Base-by-base conservation (phyloP, 2,329 filamentous ascomycete genomes). In the Pezizomycotina sp. region DNA sequence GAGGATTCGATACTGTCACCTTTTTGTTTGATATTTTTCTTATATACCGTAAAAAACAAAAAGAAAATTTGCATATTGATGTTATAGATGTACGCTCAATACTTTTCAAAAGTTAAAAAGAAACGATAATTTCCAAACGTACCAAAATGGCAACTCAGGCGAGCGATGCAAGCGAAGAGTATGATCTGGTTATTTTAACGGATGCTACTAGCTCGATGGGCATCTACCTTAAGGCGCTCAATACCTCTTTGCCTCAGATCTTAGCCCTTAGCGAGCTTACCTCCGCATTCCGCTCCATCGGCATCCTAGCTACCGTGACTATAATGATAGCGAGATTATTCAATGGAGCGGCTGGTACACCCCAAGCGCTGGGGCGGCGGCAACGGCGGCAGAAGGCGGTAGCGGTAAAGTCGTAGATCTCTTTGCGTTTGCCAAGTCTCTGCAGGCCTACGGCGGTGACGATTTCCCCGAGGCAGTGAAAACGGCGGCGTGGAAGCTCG, bases 301-400 rank as follows among this genome's bases (percentile, higher is more conserved):
- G 63, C 5, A 55, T 68, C 3, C 49, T 68, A 8, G 62, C 60
- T 68, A 68, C 43, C 58, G 64, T 4, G 65, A 68, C 50, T 66
- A 66, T 47, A 55, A 51, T 41, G 48, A 50, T 9, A 27, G 33
- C 3, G 18, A 39, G 19, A 41, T 63, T 15, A 57, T 60, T 2
- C 54, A 65, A 31, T 68, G 63, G 61, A 66, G 64, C 0, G 62
- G 64, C 3, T 68, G 64, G 64, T 56, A 57, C 33, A 45, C 52
- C 8, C 45, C 43, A 18, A 34, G 38, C 18, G 38, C 9, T 42
- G 44, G 0, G 35, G 41, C 3, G 46, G 51, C 2, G 19, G 38
- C 9, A 42, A 44, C 0, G 35, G 41, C 3, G 46, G 51, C 2
- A 49, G 52, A 16, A 50, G 49, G n/a, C 56, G 59, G 39, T 46